Conservation (phyloP, 2,329 filamentous ascomycete species). For the Cordyceps sp. region DNA sequence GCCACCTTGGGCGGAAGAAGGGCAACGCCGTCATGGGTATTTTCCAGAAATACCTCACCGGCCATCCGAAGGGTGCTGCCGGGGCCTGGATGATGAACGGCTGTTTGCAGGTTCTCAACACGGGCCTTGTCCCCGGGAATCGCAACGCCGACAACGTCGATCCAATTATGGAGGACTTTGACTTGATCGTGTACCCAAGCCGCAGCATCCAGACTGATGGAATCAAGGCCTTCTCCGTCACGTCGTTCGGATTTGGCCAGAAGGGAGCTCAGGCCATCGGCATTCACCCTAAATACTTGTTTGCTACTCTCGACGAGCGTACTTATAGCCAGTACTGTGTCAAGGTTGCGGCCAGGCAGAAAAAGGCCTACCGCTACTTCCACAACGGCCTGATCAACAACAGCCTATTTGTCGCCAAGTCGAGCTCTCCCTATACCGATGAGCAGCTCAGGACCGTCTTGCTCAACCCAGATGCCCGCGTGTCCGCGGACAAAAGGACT, state of each 20-base stretch:
- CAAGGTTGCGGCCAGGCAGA: constrained; percentile 86
- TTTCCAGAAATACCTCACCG: constrained; percentile 98
- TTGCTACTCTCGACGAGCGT: constrained; percentile 75
- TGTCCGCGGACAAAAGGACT: constrained; percentile 73
- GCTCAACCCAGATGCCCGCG: constrained; percentile 84
- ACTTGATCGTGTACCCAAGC: constrained; percentile 94
- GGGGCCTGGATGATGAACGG: constrained; percentile 99
- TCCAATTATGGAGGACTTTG: constrained; percentile 89
- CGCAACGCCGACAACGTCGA: constrained; percentile 97
- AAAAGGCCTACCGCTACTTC: constrained; percentile 98
- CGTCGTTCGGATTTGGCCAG: constrained; percentile 97
- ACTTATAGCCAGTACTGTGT: constrained; percentile 68
- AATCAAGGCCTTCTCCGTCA: constrained; percentile 96
- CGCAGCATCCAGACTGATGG: constrained; percentile 93
- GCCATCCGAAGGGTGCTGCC: constrained; percentile 96
- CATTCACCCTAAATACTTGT: constrained; percentile 92
- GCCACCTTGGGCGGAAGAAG: constrained; percentile 87
- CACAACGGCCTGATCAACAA: constrained; percentile 98
- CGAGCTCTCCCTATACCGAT: constrained; percentile 75
- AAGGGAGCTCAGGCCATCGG: constrained; percentile 97
- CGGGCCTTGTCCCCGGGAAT: constrained; percentile 87
- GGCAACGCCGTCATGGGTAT: constrained; percentile 92
- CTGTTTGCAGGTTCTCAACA: constrained; percentile 87
- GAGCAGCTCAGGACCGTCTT: constrained; percentile 76
- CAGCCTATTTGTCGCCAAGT: constrained; percentile 91